Evolutionary conservation across 768 basidiomycete species (phyloP), one percentile per base, ranked within the genome.

Genomic region (Xerocomellus amylosporus): DNA sequence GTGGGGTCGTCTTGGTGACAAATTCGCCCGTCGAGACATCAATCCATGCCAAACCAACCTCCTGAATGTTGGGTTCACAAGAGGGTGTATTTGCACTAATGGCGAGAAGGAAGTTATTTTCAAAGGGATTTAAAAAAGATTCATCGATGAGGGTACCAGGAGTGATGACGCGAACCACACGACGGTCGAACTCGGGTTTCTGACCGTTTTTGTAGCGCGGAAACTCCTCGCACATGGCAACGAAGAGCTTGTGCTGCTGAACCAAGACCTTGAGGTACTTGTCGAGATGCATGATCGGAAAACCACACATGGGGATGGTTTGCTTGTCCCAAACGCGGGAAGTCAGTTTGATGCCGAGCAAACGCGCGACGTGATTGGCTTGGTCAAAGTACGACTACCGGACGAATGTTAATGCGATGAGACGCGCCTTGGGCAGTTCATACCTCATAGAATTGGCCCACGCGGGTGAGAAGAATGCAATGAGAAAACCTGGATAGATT

Each of bases 361-460:
- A 73, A 30, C 76, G 77, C 5, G 93, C 78, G 7, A 98, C 84
- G 55, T 89, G 85, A 14, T 75, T 72, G 8, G 94, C 93, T 78
- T 95, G 95, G 38, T 90, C 87, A 62, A 96, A 98, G 69, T 97
- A 97, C 0, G 95, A 95, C 94, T 98, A 37, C 50, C 13, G 0
- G 28, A 19, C 28, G 43, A 48, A 55, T 47, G 64, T 59, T 33
- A 47, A 33, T 37, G 54, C 8, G 51, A 46, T 5, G 12, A 20
- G 41, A 49, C 47, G 51, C 44, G 42, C 39, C 46, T 31, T 20
- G 7, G 5, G 41, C 51, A 44, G 2, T 8, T 20, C 74, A 38
- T 67, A 92, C 95, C 81, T 98, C 95, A 66, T 96, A 98, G 70
- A 98, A 98, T 63, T 93, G 87, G 14, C 95, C 95, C 12, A 98